These are phyloP conservation scores for Moricandia moricandioides DNA, from an alignment of 345 rosid species.

Conservation along the genomic window DNA sequence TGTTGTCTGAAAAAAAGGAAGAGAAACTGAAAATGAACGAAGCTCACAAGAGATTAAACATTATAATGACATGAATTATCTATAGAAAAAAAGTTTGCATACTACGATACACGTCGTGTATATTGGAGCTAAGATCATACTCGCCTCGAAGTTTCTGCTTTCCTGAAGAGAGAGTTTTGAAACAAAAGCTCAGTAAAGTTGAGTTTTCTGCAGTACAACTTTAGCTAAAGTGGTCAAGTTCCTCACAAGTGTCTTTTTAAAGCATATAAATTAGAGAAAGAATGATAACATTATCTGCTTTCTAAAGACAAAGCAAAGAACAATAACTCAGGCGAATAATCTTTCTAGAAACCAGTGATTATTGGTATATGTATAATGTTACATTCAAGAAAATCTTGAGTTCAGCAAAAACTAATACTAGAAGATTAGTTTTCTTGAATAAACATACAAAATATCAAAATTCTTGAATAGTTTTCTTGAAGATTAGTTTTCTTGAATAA, in stretches of 20 bases:
- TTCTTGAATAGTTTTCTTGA: background rate
- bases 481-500: background rate
- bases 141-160: constrained; percentile 57
- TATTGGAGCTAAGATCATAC: constrained; percentile 31
- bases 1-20: background rate
- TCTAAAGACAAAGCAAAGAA: constrained; percentile 25
- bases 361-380: constrained; percentile 36
- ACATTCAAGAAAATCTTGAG: constrained; percentile 13
- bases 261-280: constrained; percentile 72
- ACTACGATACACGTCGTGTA: constrained; percentile 13
- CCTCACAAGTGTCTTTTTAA: constrained; percentile 46
- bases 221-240: constrained; percentile 48
- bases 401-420: constrained; percentile 8
- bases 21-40: background rate
- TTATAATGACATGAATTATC: background rate
- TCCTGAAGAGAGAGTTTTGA: constrained; percentile 47
- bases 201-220: constrained; percentile 17
- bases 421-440: background rate
- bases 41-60: background rate
- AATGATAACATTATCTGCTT: constrained; percentile 49
- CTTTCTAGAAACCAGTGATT: constrained; percentile 29
- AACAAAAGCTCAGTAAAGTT: constrained; percentile 27
- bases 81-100: background rate
- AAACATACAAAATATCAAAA: background rate
- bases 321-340: constrained; percentile 23